Conservation (phyloP, 805 yeast genomes). For the Ogataea zsoltii region DNA sequence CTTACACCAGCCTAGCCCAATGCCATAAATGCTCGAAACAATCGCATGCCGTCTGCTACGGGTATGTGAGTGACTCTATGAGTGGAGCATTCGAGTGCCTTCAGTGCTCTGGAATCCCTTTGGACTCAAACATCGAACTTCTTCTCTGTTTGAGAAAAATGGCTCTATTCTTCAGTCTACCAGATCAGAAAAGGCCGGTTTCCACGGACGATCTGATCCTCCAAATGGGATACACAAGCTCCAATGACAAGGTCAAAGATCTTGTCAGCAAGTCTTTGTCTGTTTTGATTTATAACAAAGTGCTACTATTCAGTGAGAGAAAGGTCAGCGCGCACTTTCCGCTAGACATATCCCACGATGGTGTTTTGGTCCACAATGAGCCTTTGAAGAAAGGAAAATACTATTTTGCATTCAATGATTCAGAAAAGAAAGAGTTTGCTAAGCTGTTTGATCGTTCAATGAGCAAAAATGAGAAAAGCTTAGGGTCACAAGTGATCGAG, state of each 20-base stretch:
- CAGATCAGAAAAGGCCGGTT: slow-evolving; percentile 4
- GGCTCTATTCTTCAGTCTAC: slow-evolving; percentile 9
- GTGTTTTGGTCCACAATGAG: slow-evolving; percentile 16
- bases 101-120: slow-evolving; percentile 9
- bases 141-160: slow-evolving; percentile 26
- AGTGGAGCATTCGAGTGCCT: slow-evolving; percentile 18
- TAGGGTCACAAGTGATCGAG: slow-evolving; percentile 5
- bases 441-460: slow-evolving; percentile 10
- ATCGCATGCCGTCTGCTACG: slow-evolving; percentile 26
- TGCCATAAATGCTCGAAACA: slow-evolving; percentile 20
- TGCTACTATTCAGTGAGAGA: slow-evolving; percentile 15
- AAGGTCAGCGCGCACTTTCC: slow-evolving; percentile 9
- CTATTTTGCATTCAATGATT: slow-evolving; percentile 11
- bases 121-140: slow-evolving; percentile 16
- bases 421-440: slow-evolving; percentile 3
- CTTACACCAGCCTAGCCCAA: slow-evolving; percentile 15
- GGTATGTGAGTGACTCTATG: slow-evolving; percentile 7
- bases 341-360: slow-evolving; percentile 16
- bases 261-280: slow-evolving; percentile 20
- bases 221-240: slow-evolving; percentile 10
- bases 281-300: slow-evolving; percentile 19
- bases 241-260: not conserved
- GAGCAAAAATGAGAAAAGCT: slow-evolving; percentile 1
- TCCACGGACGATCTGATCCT: slow-evolving; percentile 3
- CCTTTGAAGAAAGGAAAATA: slow-evolving; percentile 18